Base-by-base conservation (phyloP, 2,329 filamentous ascomycete genomes). In the Xylaria sp. region DNA sequence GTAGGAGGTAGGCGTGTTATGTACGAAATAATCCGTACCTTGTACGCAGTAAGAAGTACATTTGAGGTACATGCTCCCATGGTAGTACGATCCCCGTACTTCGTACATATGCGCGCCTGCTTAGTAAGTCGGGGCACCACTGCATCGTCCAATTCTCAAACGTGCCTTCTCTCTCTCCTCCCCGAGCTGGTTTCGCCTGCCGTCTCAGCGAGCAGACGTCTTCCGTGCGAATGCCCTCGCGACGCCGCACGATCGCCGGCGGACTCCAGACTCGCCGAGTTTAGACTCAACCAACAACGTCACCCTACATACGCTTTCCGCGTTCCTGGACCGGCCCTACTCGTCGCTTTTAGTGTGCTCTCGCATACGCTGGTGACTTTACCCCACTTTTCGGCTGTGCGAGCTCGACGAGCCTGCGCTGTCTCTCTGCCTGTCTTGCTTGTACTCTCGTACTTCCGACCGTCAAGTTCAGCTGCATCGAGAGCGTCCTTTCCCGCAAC, bases 71-170 rank as follows among this genome's bases (percentile, higher is more conserved):
- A 42, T 42, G 11, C 23, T 30, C 23, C 23, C 23, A 30, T 30
- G 23, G 23, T 30, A 30, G 23, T 30, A 30, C 23, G 23, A 30
- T 5, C 23, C 4, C 23, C 23, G 23, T 19, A 16, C 16, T 18
- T 30, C n/a, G 30, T 46, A 30, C 35, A 37, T 37, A 42, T 10
- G 37, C 37, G 37, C 37, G 11, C 37, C 37, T 42, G 37, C 30
- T 42, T 53, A 46, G 13, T 46, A 56, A 56, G 46, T 47, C 39
- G 54, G 46, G 54, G 34, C 53, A 18, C n/a, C 44, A 49, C 34
- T 46, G 42, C 35, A 35, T 42, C 39, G 10, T 35, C 49, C 49
- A 19, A 46, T 46, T 13, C 13, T n/a, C 42, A 46, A 46, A n/a
- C 42, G n/a, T 46, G 23, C 11, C 42, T 16, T 46, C 42, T 2